phyloP scores from a whole-genome alignment of 306 rosid species.

The Acacia melanoxylon region DNA sequence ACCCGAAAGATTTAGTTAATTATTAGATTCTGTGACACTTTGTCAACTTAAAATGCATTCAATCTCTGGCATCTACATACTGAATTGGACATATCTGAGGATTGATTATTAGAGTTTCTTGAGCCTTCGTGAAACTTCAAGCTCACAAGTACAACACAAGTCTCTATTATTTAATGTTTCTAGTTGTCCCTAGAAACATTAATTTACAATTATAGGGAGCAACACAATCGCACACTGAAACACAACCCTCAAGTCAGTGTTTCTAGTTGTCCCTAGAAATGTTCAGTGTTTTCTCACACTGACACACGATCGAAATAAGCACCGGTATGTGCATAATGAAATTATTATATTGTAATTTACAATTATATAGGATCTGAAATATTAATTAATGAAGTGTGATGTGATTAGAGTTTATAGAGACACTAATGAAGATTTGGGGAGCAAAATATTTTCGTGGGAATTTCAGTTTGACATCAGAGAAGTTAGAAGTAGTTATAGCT shows the following conservation, averaged over 20 bases:
- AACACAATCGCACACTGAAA: too few relatives aligned
- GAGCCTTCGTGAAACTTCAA: not conserved
- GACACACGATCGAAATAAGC: too few relatives aligned
- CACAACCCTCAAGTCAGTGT: not conserved
- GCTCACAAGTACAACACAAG: not conserved
- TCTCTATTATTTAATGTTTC: not conserved
- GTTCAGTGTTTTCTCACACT: not conserved
- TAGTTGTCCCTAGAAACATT: not conserved
- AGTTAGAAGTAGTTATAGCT: not conserved
- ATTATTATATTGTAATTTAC: too few relatives aligned
- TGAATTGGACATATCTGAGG: not conserved
- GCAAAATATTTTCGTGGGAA: not conserved
- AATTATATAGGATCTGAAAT: too few relatives aligned
- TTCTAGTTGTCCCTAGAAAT: not conserved
- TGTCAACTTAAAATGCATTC: not conserved
- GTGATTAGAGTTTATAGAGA: too few relatives aligned
- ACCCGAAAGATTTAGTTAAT: slow-evolving; percentile 6
- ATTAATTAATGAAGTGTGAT: too few relatives aligned
- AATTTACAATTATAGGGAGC: too few relatives aligned
- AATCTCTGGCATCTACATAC: not conserved
- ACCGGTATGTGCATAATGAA: not conserved
- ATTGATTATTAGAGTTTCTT: not conserved
- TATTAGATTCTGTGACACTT: not conserved
- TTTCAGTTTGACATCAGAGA: not conserved
- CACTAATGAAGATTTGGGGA: too few relatives aligned